phyloP scores from a whole-genome alignment of 768 basidiomycete genomes.

The Russula dissimulans region DNA sequence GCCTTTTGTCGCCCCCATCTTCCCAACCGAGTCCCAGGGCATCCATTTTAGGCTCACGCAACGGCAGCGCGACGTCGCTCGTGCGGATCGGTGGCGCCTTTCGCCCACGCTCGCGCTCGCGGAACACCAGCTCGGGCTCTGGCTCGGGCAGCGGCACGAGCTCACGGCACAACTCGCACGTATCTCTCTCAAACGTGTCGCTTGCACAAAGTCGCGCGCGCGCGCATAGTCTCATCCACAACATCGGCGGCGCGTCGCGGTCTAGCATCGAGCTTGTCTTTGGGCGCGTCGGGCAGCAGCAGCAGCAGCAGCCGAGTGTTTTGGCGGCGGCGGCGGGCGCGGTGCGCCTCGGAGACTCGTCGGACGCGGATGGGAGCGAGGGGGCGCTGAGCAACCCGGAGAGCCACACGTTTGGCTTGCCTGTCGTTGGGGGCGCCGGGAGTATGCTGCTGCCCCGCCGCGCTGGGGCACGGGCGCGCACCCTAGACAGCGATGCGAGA shows the following conservation, averaged over 20 bases:
- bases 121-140: slow-evolving; percentile 15
- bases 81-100: slow-evolving; percentile 30
- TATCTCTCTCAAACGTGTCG: slow-evolving; percentile 18
- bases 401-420: slow-evolving; percentile 69
- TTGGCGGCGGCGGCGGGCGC: background rate
- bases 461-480: background rate
- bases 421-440: slow-evolving; percentile 31
- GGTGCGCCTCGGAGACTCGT: background rate
- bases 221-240: slow-evolving; percentile 59
- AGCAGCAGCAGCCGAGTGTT: background rate
- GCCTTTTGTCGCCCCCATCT: slow-evolving; percentile 39
- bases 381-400: slow-evolving; percentile 44
- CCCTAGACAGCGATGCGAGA: background rate
- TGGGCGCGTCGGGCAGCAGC: slow-evolving; percentile 20
- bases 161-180: slow-evolving; percentile 24
- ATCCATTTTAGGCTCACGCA: slow-evolving; percentile 36
- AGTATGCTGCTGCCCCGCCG: slow-evolving; percentile 27
- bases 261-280: slow-evolving; percentile 49
- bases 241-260: slow-evolving; percentile 49
- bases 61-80: slow-evolving; percentile 36
- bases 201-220: slow-evolving; percentile 40
- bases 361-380: slow-evolving; percentile 39
- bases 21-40: slow-evolving; percentile 40
- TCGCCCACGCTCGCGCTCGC: slow-evolving; percentile 13
- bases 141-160: slow-evolving; percentile 15